These are phyloP conservation scores for Trichoderma hamatum DNA, from an alignment of 2,329 filamentous ascomycete species.

Conservation along the genomic window DNA sequence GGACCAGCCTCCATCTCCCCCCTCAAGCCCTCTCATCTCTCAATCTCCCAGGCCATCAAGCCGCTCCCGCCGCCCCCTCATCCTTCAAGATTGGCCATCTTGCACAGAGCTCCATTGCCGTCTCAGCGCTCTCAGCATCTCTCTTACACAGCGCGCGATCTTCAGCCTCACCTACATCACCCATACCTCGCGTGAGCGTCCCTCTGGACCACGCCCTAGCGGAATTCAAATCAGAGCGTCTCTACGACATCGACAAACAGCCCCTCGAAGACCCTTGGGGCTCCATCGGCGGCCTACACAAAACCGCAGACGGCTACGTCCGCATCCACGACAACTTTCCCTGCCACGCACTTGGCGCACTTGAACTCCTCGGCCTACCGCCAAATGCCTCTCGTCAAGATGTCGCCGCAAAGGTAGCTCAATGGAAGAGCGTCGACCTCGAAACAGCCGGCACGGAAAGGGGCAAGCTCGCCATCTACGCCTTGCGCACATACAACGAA, in stretches of 20 bases:
- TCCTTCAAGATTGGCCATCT: slow-evolving; percentile 59
- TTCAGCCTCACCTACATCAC: not conserved
- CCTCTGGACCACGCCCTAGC: slow-evolving; percentile 49
- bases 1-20: slow-evolving; percentile 30
- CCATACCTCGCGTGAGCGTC: slow-evolving; percentile 45
- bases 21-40: slow-evolving; percentile 23
- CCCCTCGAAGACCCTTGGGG: slow-evolving; percentile 42
- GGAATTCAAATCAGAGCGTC: slow-evolving; percentile 57
- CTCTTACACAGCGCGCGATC: slow-evolving; percentile 45
- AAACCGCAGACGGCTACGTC: slow-evolving; percentile 53
- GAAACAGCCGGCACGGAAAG: slow-evolving; percentile 48
- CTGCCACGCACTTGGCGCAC: slow-evolving; percentile 51
- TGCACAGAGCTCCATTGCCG: slow-evolving; percentile 55
- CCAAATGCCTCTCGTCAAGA: slow-evolving; percentile 40
- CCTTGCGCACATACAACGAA: slow-evolving; percentile 51
- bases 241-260: slow-evolving; percentile 50
- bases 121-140: slow-evolving; percentile 54
- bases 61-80: slow-evolving; percentile 44
- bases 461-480: slow-evolving; percentile 50
- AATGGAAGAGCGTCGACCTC: slow-evolving; percentile 51
- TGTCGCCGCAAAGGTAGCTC: slow-evolving; percentile 42
- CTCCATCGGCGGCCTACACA: slow-evolving; percentile 55
- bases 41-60: slow-evolving; percentile 26
- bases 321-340: slow-evolving; percentile 59
- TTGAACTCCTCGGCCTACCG: slow-evolving; percentile 47